A percentile compares a stretch with the other conserved stretches of the same genome.
These are phyloP conservation scores for Soucietia sequanensis DNA, from an alignment of 805 yeast species.

Conservation along the genomic window DNA sequence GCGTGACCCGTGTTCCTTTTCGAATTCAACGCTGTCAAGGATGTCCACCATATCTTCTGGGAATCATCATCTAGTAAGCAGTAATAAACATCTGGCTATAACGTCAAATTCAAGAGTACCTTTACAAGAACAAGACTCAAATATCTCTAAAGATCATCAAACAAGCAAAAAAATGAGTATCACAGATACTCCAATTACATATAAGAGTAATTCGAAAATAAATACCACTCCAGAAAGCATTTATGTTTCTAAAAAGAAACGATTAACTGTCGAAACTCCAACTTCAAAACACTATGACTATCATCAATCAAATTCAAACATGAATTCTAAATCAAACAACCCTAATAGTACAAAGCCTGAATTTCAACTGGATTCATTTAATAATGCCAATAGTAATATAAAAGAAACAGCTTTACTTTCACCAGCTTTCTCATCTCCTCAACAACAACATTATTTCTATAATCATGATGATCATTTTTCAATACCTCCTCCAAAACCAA, in stretches of 20 bases:
- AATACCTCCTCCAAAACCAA: constrained; percentile 12
- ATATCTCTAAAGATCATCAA: not conserved
- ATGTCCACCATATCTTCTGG: too few relatives aligned
- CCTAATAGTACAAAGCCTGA: too few relatives aligned
- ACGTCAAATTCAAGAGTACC: too few relatives aligned
- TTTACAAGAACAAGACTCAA: constrained; percentile 1
- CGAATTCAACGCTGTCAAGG: too few relatives aligned
- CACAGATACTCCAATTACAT: constrained; percentile 25
- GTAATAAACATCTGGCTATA: too few relatives aligned
- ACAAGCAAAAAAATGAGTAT: constrained; percentile 3
- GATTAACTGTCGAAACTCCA: constrained; percentile 10
- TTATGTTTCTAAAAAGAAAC: constrained; percentile 12
- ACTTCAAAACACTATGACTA: constrained; percentile 6
- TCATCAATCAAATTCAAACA: too few relatives aligned
- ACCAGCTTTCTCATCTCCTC: constrained; percentile 52
- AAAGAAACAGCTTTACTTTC: constrained; percentile 27
- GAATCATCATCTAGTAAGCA: too few relatives aligned
- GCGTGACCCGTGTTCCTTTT: too few relatives aligned
- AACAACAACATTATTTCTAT: constrained; percentile 14
- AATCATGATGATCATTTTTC: constrained; percentile 2
- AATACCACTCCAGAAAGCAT: constrained; percentile 33
- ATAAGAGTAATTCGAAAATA: constrained; percentile 19
- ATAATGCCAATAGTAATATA: too few relatives aligned
- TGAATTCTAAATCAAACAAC: constrained; percentile 4
- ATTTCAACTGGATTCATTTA: too few relatives aligned